A percentile compares a stretch with the other conserved stretches of the same genome.
phyloP scores from a whole-genome alignment of 2,329 filamentous ascomycete genomes.

The Nemania sp. region DNA sequence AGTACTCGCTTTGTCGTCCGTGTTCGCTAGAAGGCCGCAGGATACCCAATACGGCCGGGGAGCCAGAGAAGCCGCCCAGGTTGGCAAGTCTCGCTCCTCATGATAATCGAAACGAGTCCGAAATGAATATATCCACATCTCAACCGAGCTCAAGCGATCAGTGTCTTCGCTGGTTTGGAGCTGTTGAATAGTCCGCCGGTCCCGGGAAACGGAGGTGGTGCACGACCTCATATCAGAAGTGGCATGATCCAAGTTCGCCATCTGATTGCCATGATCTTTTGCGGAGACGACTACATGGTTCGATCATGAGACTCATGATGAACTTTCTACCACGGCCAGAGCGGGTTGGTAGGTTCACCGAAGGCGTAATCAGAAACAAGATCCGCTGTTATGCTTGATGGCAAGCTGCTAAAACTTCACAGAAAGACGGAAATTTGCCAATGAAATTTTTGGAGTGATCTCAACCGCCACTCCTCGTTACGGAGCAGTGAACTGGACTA shows the following conservation, averaged over 20 bases:
- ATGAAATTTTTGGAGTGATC: not conserved
- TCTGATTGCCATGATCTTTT: not conserved
- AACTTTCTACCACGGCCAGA: not conserved
- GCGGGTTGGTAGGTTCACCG: not conserved
- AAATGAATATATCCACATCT: conserved; percentile 19
- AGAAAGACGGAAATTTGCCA: not conserved
- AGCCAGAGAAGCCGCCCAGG: not conserved
- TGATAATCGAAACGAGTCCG: not conserved
- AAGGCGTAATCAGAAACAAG: not conserved
- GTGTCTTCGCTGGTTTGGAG: not conserved
- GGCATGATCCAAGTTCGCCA: not conserved
- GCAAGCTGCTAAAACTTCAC: not conserved
- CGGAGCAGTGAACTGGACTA: not conserved
- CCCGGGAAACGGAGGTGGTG: conserved; percentile 16
- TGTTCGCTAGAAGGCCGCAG: not conserved
- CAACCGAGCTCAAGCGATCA: conserved; percentile 2
- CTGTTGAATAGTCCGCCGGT: conserved; percentile 16
- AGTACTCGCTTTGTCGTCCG: not conserved
- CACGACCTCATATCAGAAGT: not conserved
- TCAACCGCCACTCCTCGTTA: not conserved
- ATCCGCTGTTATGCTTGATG: not conserved
- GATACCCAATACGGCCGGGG: not conserved
- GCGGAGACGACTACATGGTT: too few species aligned
- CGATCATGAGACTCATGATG: too few species aligned
- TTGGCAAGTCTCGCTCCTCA: not conserved